Conservation (phyloP, 2,329 filamentous ascomycete species). For the Fusarium chaquense region DNA sequence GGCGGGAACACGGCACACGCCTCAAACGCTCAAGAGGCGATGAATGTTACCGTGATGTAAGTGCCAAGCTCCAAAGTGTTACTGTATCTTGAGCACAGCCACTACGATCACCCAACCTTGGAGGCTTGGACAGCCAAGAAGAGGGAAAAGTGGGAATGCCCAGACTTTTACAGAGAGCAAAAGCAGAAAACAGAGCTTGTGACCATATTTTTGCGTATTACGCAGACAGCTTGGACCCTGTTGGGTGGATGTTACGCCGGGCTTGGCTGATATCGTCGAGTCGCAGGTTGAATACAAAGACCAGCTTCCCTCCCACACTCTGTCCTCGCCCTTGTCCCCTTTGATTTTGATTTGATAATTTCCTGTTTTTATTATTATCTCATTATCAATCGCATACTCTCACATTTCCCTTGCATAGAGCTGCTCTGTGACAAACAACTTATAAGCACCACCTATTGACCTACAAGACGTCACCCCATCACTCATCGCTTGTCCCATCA, state of each 20-base stretch:
- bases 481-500: slow-evolving; percentile 1
- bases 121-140: slow-evolving; percentile 29
- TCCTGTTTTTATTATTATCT: slow-evolving; percentile 13
- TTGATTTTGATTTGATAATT: slow-evolving; percentile 4
- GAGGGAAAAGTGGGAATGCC: slow-evolving; percentile 32
- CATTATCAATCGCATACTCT: slow-evolving; percentile 8
- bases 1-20: background rate
- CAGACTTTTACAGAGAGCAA: slow-evolving; percentile 1
- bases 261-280: slow-evolving; percentile 28
- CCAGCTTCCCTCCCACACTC: slow-evolving; percentile 25
- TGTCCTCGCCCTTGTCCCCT: slow-evolving; percentile 3
- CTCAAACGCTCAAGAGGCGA: slow-evolving; percentile 6
- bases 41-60: slow-evolving; percentile 29
- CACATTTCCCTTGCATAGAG: background rate
- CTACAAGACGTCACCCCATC: slow-evolving; percentile 22
- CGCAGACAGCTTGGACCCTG: slow-evolving; percentile 19
- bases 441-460: slow-evolving; percentile 9
- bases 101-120: slow-evolving; percentile 21
- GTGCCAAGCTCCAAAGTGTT: slow-evolving; percentile 28
- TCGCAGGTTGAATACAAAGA: slow-evolving; percentile 25
- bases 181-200: slow-evolving; percentile 17
- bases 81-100: slow-evolving; percentile 26
- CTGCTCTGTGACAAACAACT: background rate
- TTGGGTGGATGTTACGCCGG: slow-evolving; percentile 8
- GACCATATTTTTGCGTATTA: slow-evolving; percentile 21